Evolutionary conservation across 2,329 filamentous ascomycete species (phyloP).

Genomic region (Hymenoscyphus linearis): DNA sequence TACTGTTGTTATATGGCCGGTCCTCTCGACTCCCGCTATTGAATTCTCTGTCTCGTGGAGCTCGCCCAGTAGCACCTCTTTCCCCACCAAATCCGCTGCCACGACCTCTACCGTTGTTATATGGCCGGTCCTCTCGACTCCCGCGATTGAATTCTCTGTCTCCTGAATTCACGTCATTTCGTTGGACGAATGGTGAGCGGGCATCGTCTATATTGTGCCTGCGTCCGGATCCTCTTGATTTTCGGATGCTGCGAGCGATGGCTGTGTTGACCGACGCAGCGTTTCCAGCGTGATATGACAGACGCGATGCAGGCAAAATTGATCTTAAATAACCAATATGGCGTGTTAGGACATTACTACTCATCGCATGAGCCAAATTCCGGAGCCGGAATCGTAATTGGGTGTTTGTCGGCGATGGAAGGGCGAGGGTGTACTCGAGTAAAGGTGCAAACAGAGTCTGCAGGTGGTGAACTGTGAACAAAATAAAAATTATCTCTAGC

Average conservation of each 20-base stretch:
- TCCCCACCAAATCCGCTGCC: no score
- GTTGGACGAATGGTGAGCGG: conserved; percentile 12
- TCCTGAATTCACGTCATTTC: conserved; percentile 14
- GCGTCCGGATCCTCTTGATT: conserved; percentile 35
- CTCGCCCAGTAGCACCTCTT: no score
- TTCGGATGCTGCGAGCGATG: conserved; percentile 62
- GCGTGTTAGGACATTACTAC: conserved; percentile 16
- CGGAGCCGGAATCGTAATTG: background rate
- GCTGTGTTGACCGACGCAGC: conserved; percentile 59
- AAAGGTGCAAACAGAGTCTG: no score
- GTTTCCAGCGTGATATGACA: conserved; percentile 29
- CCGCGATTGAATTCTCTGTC: background rate
- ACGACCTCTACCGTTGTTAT: background rate
- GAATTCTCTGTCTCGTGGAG: background rate
- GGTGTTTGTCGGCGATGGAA: background rate
- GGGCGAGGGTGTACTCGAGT: no score
- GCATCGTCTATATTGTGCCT: conserved; percentile 10
- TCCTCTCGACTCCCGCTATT: background rate
- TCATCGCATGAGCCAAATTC: conserved; percentile 18
- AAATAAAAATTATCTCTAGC: no score
- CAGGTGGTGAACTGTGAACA: no score
- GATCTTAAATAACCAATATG: conserved; percentile 12
- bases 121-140: background rate
- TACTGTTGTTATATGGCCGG: no score
- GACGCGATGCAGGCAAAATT: conserved; percentile 2